Conservation (phyloP, 2,329 filamentous ascomycete genomes). For the Beauveria medogensis region DNA sequence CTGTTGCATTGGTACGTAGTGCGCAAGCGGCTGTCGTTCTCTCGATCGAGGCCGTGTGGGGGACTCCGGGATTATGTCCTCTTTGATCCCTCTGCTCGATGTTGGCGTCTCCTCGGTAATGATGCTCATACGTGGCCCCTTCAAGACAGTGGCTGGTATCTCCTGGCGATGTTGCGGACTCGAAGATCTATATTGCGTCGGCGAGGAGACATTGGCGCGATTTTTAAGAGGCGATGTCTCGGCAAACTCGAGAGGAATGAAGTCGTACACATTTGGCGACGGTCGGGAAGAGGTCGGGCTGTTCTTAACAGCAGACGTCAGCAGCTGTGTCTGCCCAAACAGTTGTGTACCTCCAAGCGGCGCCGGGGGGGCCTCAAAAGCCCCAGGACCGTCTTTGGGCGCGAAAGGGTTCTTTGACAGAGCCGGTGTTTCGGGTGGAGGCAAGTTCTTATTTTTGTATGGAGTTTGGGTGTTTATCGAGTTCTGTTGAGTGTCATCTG, state of each 20-base stretch:
- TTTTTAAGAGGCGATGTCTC: constrained; percentile 43
- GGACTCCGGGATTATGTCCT: constrained; percentile 30
- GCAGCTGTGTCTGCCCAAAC: constrained; percentile 45
- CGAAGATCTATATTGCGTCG: constrained; percentile 31
- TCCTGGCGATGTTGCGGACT: constrained; percentile 31
- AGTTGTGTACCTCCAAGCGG: constrained; percentile 39
- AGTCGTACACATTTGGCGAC: constrained; percentile 40
- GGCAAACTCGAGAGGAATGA: constrained; percentile 37
- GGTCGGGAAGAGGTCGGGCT: constrained; percentile 53
- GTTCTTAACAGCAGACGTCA: constrained; percentile 42
- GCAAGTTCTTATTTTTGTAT: constrained; percentile 17
- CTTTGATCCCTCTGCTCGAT: constrained; percentile 18
- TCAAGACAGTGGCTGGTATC: constrained; percentile 21
- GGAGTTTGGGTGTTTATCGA: constrained; percentile 25
- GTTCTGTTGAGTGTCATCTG: constrained; percentile 25
- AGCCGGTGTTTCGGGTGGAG: constrained; percentile 41
- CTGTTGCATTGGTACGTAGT: constrained; percentile 38
- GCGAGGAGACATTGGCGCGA: constrained; percentile 38
- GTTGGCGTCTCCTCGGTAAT: constrained; percentile 20
- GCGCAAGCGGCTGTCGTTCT: constrained; percentile 26
- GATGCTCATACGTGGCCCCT: constrained; percentile 14
- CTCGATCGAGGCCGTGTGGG: constrained; percentile 21
- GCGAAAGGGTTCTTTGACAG: constrained; percentile 40
- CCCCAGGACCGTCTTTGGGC: constrained; percentile 13
- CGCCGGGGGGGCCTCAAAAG: constrained; percentile 24